These are phyloP conservation scores for Dictyostelium intermedium DNA, from an alignment of 78 protist genomes.

Conservation along the genomic window DNA sequence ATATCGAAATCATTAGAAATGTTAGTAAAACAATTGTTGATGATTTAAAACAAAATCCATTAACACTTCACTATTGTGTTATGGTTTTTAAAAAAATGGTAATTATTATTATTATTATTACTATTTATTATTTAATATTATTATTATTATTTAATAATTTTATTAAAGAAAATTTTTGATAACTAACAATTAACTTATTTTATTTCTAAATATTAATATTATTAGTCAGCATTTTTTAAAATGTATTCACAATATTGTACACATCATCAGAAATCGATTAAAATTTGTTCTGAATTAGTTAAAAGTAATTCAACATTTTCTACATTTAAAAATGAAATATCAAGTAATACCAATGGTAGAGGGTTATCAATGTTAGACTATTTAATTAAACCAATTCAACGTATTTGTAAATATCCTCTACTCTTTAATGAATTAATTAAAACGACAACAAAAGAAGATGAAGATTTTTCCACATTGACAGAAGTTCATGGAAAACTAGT, in stretches of 20 bases:
- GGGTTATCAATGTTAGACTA: slow-evolving; percentile 69
- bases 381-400: slow-evolving; percentile 75
- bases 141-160: background rate
- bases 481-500: slow-evolving; percentile 28
- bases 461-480: slow-evolving; percentile 1
- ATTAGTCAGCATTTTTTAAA: slow-evolving; percentile 51
- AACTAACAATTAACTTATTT: too few species aligned
- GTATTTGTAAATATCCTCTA: slow-evolving; percentile 81
- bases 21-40: slow-evolving; percentile 13
- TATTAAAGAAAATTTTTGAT: too few species aligned
- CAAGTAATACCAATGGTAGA: background rate
- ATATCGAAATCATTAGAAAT: slow-evolving; percentile 61
- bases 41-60: slow-evolving; percentile 10
- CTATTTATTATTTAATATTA: background rate
- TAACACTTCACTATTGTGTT: background rate
- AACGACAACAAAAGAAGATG: background rate
- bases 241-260: slow-evolving; percentile 79
- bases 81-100: slow-evolving; percentile 42
- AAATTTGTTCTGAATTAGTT: background rate
- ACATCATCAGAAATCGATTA: slow-evolving; percentile 31
- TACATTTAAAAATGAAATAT: slow-evolving; percentile 17
- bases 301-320: slow-evolving; percentile 20
- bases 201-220: too few species aligned
- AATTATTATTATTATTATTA: background rate
- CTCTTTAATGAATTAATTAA: slow-evolving; percentile 59